Base-by-base conservation (phyloP, 768 basidiomycete species). In the Chalciporus pseudorubinellus region DNA sequence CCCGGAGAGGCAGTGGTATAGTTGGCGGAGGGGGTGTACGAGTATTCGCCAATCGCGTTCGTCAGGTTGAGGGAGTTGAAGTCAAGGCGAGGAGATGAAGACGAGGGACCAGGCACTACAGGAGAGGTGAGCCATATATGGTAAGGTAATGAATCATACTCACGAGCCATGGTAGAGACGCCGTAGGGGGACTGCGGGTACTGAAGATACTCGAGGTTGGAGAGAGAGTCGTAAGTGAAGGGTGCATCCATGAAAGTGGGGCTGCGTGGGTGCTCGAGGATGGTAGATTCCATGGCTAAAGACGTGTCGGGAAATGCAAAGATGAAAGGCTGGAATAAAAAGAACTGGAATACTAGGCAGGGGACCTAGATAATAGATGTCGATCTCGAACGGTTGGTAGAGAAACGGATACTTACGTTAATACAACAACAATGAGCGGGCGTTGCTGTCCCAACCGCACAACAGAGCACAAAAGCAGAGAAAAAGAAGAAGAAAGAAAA, bases 131-230 rank as follows among this genome's bases (percentile, higher is more conserved):
- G 56, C 10, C 21, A 59, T 7, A 24, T 41, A 46, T 40, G 10
- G 46, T 6, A 29, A 24, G 11, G 3, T 13, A 26, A 3, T 20
- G 18, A 18, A 50, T n/a, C 0, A 11, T 1, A 82, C 85, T 71
- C 66, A 87, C 87, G 70, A 63, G 80, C 76, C 69, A 89, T 80
- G 58, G 82, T 54, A 18, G 69, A 70, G 45, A 85, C 80, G 67
- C 80, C 80, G 54, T 84, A 87, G 39, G 77, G 73, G 10, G 83
- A 78, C 58, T 83, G 79, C 31, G 85, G 85, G 69, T 85, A 86
- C 70, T 85, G 83, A 59, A 89, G 79, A 67, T 87, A 89, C 57
- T 78, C 75, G 47, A 77, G 72, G 55, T 73, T 71, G 24, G 71
- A 67, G 47, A 75, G 67, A 22, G 74, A 59, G 65, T 79, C 78